These are phyloP conservation scores for Apiospora arundinis DNA, from an alignment of 2,329 filamentous ascomycete genomes.

Conservation along the genomic window DNA sequence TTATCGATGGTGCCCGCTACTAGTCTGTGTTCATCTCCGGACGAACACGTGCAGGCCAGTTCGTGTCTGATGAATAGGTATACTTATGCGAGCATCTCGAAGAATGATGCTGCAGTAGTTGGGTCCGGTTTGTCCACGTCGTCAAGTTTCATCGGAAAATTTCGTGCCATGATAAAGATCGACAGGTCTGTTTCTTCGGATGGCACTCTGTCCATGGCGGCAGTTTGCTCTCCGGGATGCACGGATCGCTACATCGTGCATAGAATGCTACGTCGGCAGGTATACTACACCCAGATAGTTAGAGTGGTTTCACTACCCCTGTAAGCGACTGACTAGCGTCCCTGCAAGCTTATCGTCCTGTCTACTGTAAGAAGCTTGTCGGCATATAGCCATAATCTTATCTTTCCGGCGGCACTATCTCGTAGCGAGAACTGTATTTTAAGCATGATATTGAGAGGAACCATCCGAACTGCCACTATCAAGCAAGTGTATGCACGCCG, in stretches of 20 bases:
- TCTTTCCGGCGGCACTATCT: background rate
- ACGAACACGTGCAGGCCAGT: background rate
- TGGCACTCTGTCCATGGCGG: background rate
- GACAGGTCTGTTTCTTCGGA: background rate
- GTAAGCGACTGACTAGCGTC: background rate
- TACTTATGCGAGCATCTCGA: no score
- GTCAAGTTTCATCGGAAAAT: no score
- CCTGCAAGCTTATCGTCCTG: constrained; percentile 6
- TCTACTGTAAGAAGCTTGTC: background rate
- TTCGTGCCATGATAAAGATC: background rate
- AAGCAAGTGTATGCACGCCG: background rate
- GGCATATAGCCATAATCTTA: constrained; percentile 8
- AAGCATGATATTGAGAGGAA: background rate
- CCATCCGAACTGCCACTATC: background rate
- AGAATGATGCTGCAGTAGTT: background rate
- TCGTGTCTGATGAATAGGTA: no score
- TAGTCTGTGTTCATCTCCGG: background rate
- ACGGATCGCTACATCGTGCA: constrained; percentile 13
- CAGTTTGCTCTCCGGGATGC: background rate
- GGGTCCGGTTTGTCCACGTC: no score
- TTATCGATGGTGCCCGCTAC: background rate
- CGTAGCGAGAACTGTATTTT: background rate
- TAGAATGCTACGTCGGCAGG: background rate
- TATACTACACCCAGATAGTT: background rate
- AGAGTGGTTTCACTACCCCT: background rate